Conservation (phyloP, 805 yeast genomes). For the Komagataella populi region DNA sequence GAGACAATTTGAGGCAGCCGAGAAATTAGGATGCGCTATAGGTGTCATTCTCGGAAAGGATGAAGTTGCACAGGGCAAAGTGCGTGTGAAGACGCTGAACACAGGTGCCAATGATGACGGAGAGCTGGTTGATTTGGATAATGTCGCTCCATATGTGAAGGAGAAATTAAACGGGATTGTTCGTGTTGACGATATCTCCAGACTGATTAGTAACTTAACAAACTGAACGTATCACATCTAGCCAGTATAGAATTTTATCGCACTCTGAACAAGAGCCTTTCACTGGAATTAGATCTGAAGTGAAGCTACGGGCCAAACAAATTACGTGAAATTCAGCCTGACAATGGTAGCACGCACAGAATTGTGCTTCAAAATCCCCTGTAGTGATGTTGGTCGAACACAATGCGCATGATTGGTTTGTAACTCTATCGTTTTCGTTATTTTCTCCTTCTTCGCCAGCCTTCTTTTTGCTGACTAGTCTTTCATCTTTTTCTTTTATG, state of each 20-base stretch:
- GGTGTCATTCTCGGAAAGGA: slow-evolving; percentile 95
- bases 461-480: slow-evolving; percentile 5
- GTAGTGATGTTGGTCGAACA: not conserved
- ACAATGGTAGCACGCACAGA: not conserved
- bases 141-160: slow-evolving; percentile 38
- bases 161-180: slow-evolving; percentile 21
- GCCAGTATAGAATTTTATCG: slow-evolving; percentile 3
- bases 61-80: slow-evolving; percentile 68
- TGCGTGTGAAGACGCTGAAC: slow-evolving; percentile 81
- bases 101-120: slow-evolving; percentile 86
- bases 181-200: slow-evolving; percentile 52
- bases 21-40: slow-evolving; percentile 78
- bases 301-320: not conserved
- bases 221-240: not conserved
- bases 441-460: slow-evolving; percentile 4
- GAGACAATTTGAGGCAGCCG: slow-evolving; percentile 97
- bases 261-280: slow-evolving; percentile 3
- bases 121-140: slow-evolving; percentile 49
- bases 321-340: not conserved
- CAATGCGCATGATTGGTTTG: not conserved
- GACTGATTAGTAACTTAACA: slow-evolving; percentile 19
- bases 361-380: not conserved
- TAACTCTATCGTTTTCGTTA: not conserved
- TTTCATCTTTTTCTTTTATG: slow-evolving; percentile 7
- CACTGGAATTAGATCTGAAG: slow-evolving; percentile 2